A percentile compares a stretch with the other conserved stretches of the same genome.
Conservation (phyloP, 2,329 filamentous ascomycete species). For the Blastomyces gilchristii region DNA sequence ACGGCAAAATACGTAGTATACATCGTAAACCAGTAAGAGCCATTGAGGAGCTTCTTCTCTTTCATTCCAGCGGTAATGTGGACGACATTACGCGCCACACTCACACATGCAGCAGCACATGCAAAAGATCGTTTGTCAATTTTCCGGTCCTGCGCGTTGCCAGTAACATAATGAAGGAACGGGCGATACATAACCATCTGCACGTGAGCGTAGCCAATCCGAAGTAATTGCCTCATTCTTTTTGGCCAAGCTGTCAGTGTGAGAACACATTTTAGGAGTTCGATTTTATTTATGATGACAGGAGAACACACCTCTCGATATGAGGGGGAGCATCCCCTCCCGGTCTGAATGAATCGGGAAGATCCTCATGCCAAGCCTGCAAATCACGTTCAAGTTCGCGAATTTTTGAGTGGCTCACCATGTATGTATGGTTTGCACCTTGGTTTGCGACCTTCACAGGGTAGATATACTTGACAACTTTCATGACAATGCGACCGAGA, state of each 20-base stretch:
- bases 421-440: conserved; percentile 46
- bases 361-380: conserved; percentile 51
- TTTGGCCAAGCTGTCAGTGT: conserved; percentile 7
- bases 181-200: conserved; percentile 56
- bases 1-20: conserved; percentile 60
- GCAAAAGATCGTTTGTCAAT: conserved; percentile 55
- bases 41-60: conserved; percentile 48
- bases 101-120: conserved; percentile 55
- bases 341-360: conserved; percentile 69
- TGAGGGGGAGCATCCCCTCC: conserved; percentile 65
- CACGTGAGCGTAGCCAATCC: conserved; percentile 54
- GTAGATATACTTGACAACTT: conserved; percentile 55
- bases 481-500: conserved; percentile 48
- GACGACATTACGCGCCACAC: conserved; percentile 55
- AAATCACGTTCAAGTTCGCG: conserved; percentile 55
- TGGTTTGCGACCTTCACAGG: conserved; percentile 45
- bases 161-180: conserved; percentile 54
- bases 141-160: conserved; percentile 38
- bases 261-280: conserved; percentile 9
- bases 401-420: conserved; percentile 54
- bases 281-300: too few relatives aligned
- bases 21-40: conserved; percentile 59
- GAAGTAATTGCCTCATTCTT: conserved; percentile 50
- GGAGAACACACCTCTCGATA: conserved; percentile 55
- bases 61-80: conserved; percentile 58